Evolutionary conservation across 2,329 filamentous ascomycete genomes (phyloP), one percentile per base, ranked within the genome.

Genomic region (Furcasterigmium sp.): DNA sequence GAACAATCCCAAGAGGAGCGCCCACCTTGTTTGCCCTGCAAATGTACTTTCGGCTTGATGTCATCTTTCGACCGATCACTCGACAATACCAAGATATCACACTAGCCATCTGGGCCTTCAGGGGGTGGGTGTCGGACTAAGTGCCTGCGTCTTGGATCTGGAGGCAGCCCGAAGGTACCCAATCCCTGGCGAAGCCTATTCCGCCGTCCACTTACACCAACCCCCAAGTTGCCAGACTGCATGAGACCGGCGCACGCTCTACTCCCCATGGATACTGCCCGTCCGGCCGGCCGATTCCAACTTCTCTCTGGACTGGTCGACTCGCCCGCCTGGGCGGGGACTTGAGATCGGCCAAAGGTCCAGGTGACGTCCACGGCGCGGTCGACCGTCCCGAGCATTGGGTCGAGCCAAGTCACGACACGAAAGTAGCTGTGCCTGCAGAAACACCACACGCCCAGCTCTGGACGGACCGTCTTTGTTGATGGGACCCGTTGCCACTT

Each of bases 161-260:
- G 40, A 42, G 20, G 40, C 40, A 42, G 40, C 40, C 40, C 40
- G 34, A 42, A 36, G 29, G 32, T 35, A 35, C 40, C 40, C 40
- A 42, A 42, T 42, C 40, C 40, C 30, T 15, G 32, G 9, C 32
- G 32, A 35, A n/a, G 14, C 32, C 32, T n/a, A 35, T 18, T 35
- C 32, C 38, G 10, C 25, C 38, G 17, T 40, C 38, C 38, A 32
- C 38, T 32, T 14, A 32, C 26, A 35, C 6, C 32, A 19, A 35
- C 32, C 32, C 29, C 29, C 14, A 17, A 17, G 30, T 17, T n/a
- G 14, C 14, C n/a, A 35, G 17, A 17, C 17, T 35, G 32, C 32
- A 35, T 35, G 32, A 35, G 32, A 17, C 32, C 32, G 32, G 32
- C 32, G 32, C 32, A 35, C 10, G 32, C n/a, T 17, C 15, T 35